phyloP scores from a whole-genome alignment of 495 filamentous ascomycete species.

The Aspergillus mulundensis region DNA sequence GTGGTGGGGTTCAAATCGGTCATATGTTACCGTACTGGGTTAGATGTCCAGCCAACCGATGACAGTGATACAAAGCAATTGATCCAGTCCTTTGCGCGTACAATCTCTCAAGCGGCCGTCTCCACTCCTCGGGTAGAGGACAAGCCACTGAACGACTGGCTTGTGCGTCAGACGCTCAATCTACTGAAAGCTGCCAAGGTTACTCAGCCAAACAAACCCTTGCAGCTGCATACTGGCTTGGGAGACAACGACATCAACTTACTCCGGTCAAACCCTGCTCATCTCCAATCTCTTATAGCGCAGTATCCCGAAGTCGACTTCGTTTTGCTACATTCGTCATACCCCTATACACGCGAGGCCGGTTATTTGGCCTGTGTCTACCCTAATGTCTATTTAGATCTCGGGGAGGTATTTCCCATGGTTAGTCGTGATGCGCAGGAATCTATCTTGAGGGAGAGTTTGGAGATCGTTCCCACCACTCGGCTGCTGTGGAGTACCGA shows the following conservation, averaged over 20 bases:
- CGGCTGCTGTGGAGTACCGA: constrained; percentile 86
- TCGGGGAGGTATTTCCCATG: constrained; percentile 83
- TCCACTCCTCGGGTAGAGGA: constrained; percentile 55
- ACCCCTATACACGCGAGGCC: constrained; percentile 79
- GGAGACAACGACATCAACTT: constrained; percentile 81
- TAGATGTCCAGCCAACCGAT: constrained; percentile 43
- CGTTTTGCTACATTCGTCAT: constrained; percentile 78
- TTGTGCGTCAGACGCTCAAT: constrained; percentile 54
- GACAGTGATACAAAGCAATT: constrained; percentile 20
- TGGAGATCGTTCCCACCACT: constrained; percentile 71
- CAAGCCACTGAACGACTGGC: constrained; percentile 58
- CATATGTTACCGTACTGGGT: constrained; percentile 77
- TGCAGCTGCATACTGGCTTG: constrained; percentile 85
- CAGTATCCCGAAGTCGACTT: constrained; percentile 65
- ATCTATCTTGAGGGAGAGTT: constrained; percentile 62
- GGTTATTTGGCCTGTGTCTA: constrained; percentile 80
- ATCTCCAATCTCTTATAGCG: constrained; percentile 70
- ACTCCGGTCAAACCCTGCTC: constrained; percentile 66
- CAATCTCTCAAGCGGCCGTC: constrained; percentile 19
- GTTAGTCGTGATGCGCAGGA: constrained; percentile 79
- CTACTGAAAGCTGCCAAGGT: constrained; percentile 17
- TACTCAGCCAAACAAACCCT: constrained; percentile 53
- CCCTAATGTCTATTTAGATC: constrained; percentile 78
- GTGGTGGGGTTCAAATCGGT: constrained; percentile 85
- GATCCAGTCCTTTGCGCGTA: constrained; percentile 31